phyloP scores from a whole-genome alignment of 1,284 basidiomycete genomes.

The Serendipita sp. region DNA sequence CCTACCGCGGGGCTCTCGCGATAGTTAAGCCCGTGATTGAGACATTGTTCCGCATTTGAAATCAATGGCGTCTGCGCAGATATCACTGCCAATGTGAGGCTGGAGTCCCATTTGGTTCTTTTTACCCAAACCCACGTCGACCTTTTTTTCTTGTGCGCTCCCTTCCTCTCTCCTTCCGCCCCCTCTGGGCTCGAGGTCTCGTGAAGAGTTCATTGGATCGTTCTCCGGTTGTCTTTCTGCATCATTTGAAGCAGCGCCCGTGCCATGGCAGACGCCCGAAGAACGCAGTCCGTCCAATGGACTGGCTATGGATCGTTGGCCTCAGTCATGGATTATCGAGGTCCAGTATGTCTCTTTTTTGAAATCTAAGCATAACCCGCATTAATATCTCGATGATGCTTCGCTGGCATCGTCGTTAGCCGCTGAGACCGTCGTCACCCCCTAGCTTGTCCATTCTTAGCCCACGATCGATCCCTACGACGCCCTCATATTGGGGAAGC shows the following conservation, averaged over 20 bases:
- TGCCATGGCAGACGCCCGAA: background rate
- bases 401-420: background rate
- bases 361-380: background rate
- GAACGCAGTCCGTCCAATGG: background rate
- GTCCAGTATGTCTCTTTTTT: background rate
- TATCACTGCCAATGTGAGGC: background rate
- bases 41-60: too few relatives aligned
- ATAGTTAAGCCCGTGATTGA: too few relatives aligned
- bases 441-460: background rate
- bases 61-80: too few relatives aligned
- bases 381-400: background rate
- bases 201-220: background rate
- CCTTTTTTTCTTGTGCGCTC: background rate
- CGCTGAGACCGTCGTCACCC: background rate
- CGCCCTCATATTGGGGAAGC: background rate
- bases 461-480: background rate
- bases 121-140: background rate
- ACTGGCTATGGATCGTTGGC: conserved; percentile 3
- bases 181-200: background rate
- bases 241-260: background rate
- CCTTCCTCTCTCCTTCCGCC: background rate
- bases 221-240: background rate
- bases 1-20: too few relatives aligned
- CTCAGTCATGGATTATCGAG: background rate
- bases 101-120: background rate